Evolutionary conservation across 2,329 filamentous ascomycete genomes (phyloP).

Genomic region (Alternaria viburni): DNA sequence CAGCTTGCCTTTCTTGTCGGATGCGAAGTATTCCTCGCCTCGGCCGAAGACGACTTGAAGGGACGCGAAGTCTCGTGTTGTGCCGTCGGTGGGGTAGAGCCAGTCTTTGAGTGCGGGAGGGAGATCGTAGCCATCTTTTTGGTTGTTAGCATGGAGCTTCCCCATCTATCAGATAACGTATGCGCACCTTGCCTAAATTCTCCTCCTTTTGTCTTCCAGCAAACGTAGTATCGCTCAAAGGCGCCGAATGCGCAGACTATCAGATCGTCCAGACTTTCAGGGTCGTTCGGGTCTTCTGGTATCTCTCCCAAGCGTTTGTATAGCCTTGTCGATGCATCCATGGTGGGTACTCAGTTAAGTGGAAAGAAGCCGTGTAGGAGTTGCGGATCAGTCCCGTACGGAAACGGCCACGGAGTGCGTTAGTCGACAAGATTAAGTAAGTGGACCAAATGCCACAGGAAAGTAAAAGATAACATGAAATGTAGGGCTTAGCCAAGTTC

Average conservation of each 20-base stretch:
- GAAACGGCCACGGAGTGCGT: neutral
- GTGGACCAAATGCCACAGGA: neutral
- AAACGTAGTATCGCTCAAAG: slow-evolving; percentile 50
- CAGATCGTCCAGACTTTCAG: slow-evolving; percentile 47
- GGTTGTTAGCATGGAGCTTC: neutral
- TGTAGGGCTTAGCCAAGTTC: neutral
- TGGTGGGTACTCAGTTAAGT: slow-evolving; percentile 8
- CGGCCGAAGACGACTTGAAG: slow-evolving; percentile 50
- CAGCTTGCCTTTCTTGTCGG: slow-evolving; percentile 47
- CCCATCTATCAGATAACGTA: neutral
- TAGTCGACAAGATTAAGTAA: neutral
- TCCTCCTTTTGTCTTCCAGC: slow-evolving; percentile 47
- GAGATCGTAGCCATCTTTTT: slow-evolving; percentile 45
- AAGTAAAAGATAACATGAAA: neutral
- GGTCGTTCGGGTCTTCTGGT: slow-evolving; percentile 36
- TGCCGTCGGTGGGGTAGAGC: slow-evolving; percentile 42
- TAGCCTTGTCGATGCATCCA: slow-evolving; percentile 40
- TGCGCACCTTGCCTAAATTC: slow-evolving; percentile 45
- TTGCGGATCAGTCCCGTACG: neutral
- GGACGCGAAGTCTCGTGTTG: slow-evolving; percentile 40
- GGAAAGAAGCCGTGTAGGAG: neutral
- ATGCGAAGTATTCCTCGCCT: slow-evolving; percentile 50
- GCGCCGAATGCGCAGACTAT: slow-evolving; percentile 49
- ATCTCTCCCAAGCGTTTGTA: slow-evolving; percentile 43
- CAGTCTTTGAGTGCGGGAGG: slow-evolving; percentile 41